phyloP scores from a whole-genome alignment of 176 grass and related monocot genomes.

The Aegilops speltoides region DNA sequence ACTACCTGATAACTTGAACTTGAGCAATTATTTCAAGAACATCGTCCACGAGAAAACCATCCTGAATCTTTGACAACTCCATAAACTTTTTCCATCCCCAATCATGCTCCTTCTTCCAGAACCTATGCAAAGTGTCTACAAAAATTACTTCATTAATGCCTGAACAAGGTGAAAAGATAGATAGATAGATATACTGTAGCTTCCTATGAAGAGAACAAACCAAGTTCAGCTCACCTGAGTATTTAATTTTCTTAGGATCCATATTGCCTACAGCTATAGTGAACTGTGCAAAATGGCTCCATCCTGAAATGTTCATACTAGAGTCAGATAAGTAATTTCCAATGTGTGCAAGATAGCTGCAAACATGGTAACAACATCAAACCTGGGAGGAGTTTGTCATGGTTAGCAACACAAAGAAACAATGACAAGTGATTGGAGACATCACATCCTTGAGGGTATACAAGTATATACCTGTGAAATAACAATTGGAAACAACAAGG shows the following conservation, averaged over 20 bases:
- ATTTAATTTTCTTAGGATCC: conserved; percentile 98
- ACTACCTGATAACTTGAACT: conserved; percentile 99
- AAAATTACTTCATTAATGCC: conserved; percentile 47
- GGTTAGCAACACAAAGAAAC: conserved; percentile 96
- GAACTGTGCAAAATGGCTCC: conserved; percentile 98
- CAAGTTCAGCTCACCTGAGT: conserved; percentile 72
- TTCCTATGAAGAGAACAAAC: conserved; percentile 25
- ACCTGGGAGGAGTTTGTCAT: conserved; percentile 99
- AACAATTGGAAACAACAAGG: conserved; percentile 13
- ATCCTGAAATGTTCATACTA: conserved; percentile 57
- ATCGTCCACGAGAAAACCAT: conserved; percentile 89
- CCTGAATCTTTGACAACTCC: conserved; percentile 92
- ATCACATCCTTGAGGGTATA: conserved; percentile 97
- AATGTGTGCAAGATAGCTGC: conserved; percentile 3
- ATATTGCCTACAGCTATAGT: conserved; percentile 96
- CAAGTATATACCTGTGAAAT: conserved; percentile 92
- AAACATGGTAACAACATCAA: conserved; percentile 38
- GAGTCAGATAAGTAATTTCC: conserved; percentile 18
- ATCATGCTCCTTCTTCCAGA: conserved; percentile 99
- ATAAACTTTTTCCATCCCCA: conserved; percentile 99
- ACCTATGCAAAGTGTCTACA: conserved; percentile 97
- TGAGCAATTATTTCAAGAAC: conserved; percentile 96
- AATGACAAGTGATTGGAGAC: conserved; percentile 95
- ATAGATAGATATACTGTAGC: neutral
- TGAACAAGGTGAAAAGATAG: conserved; percentile 6